phyloP scores from a whole-genome alignment of 352 stramenopile species.

The Pythium oligandrum region DNA sequence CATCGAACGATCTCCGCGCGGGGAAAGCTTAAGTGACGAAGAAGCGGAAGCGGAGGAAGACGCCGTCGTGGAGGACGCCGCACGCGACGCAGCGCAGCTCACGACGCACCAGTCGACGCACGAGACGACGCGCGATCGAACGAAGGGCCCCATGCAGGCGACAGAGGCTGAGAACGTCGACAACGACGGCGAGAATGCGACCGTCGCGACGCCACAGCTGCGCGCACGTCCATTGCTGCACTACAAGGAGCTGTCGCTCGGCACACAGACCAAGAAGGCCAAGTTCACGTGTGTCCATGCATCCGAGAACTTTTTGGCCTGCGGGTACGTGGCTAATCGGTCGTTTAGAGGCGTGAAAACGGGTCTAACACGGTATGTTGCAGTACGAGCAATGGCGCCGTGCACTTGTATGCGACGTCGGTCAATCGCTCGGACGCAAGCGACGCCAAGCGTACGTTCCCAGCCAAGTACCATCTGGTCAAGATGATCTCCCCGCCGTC shows the following conservation, averaged over 20 bases:
- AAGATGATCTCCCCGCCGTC: constrained; percentile 80
- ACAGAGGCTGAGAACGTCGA: constrained; percentile 18
- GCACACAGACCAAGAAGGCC: constrained; percentile 45
- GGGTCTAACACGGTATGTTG: constrained; percentile 3
- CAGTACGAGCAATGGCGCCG: constrained; percentile 74
- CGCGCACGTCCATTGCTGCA: constrained; percentile 62
- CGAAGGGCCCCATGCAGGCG: neutral
- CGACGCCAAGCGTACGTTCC: constrained; percentile 27
- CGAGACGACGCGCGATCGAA: too few species aligned
- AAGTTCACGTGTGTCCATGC: constrained; percentile 80
- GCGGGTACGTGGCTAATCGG: constrained; percentile 42
- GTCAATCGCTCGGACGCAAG: constrained; percentile 18
- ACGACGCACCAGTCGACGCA: too few species aligned
- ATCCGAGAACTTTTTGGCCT: constrained; percentile 83
- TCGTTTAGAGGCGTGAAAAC: constrained; percentile 3
- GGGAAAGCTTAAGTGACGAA: too few species aligned
- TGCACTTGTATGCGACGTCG: constrained; percentile 80
- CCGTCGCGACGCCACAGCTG: constrained; percentile 4
- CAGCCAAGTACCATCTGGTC: constrained; percentile 78
- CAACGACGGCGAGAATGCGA: constrained; percentile 11
- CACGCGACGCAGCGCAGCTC: too few species aligned
- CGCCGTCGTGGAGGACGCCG: too few species aligned
- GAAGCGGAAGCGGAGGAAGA: too few species aligned
- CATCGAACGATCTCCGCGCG: too few species aligned
- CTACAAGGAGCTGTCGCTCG: constrained; percentile 61